Evolutionary conservation across 192 early-diverging fungal genomes (phyloP).

Genomic region (Mortierella antarctica): DNA sequence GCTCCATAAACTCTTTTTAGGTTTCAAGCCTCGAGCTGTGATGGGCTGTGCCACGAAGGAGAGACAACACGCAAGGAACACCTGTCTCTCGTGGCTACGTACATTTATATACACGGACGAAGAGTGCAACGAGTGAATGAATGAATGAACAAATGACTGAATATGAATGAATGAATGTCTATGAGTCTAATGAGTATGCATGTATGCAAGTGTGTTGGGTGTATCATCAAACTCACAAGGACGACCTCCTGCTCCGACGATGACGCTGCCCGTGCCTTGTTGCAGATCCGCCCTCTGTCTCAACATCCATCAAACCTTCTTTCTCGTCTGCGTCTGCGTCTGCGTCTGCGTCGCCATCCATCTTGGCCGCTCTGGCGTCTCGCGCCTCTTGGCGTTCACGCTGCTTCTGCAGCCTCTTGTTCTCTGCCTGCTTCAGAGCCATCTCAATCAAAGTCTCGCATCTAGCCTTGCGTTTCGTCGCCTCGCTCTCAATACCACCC

Average conservation of each 20-base stretch:
- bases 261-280: neutral
- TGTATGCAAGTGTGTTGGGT: neutral
- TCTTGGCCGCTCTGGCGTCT: neutral
- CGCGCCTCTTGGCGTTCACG: constrained; percentile 2
- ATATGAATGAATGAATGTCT: neutral
- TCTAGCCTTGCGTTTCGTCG: constrained; percentile 16
- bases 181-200: neutral
- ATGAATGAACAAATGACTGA: neutral
- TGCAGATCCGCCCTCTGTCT: neutral
- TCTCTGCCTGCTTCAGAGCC: constrained; percentile 17
- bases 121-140: neutral
- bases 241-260: neutral
- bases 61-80: neutral
- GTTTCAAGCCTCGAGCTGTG: neutral
- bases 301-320: neutral
- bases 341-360: neutral
- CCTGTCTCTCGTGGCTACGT: too few species aligned
- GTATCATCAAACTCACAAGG: neutral
- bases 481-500: constrained; percentile 32
- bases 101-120: too few species aligned
- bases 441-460: constrained; percentile 39
- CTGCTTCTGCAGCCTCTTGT: constrained; percentile 46
- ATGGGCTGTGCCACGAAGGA: neutral
- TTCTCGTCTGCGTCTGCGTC: neutral
- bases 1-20: neutral